These are phyloP conservation scores for Leucosporidium scottii DNA, from an alignment of 768 basidiomycete genomes.

Conservation along the genomic window DNA sequence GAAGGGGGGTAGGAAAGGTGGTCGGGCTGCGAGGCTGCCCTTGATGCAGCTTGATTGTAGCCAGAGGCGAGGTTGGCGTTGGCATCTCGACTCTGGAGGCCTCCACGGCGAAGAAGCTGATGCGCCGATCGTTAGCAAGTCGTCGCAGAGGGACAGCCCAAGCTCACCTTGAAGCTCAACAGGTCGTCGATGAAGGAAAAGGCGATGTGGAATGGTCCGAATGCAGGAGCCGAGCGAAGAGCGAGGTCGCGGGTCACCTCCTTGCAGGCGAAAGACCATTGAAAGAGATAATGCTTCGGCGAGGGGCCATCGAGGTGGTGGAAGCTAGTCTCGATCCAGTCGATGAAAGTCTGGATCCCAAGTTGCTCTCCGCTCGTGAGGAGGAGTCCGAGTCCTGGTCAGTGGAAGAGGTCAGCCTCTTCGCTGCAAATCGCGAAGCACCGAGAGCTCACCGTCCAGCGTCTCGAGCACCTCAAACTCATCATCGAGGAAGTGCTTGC, in stretches of 20 bases:
- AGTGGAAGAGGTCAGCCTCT: not conserved
- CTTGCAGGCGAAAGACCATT: slow-evolving; percentile 88
- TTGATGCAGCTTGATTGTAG: too few species aligned
- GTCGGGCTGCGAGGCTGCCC: too few species aligned
- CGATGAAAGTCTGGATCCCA: slow-evolving; percentile 78
- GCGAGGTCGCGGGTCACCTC: slow-evolving; percentile 81
- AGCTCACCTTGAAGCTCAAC: too few species aligned
- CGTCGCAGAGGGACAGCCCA: too few species aligned
- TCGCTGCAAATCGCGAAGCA: slow-evolving; percentile 68
- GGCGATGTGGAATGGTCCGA: slow-evolving; percentile 79
- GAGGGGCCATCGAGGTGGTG: slow-evolving; percentile 1
- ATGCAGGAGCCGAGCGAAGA: slow-evolving; percentile 50
- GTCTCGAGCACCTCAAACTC: slow-evolving; percentile 82
- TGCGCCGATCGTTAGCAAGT: too few species aligned
- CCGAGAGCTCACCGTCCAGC: slow-evolving; percentile 58
- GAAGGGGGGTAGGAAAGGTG: too few species aligned
- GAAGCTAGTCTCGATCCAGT: slow-evolving; percentile 70
- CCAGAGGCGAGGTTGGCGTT: too few species aligned
- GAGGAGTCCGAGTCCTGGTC: not conserved
- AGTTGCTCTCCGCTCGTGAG: slow-evolving; percentile 62
- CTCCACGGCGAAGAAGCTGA: too few species aligned
- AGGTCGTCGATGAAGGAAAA: too few species aligned
- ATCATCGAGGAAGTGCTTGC: not conserved
- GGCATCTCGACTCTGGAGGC: too few species aligned
- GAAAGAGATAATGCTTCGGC: slow-evolving; percentile 55